phyloP scores from a whole-genome alignment of 148 eudicot genomes.

The Suaeda aralocaspica region DNA sequence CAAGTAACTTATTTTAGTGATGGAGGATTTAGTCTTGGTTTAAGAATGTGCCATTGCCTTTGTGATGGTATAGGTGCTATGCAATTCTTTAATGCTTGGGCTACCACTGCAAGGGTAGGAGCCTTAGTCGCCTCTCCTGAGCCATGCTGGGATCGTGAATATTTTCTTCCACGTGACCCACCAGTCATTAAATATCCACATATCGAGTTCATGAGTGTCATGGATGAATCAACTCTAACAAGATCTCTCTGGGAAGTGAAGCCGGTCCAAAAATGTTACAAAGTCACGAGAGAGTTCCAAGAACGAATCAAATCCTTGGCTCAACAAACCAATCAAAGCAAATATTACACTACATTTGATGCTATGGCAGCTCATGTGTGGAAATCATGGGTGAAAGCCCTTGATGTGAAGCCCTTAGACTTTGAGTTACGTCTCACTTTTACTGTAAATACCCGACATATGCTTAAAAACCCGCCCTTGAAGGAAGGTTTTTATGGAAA shows the following conservation, averaged over 20 bases:
- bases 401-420: conserved; percentile 62
- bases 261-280: conserved; percentile 69
- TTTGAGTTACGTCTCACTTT: conserved; percentile 71
- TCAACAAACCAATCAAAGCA: conserved; percentile 15
- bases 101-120: conserved; percentile 69
- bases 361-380: conserved; percentile 95
- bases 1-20: conserved; percentile 69
- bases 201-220: conserved; percentile 60
- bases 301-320: conserved; percentile 50
- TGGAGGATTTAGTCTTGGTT: conserved; percentile 88
- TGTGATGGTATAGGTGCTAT: conserved; percentile 94
- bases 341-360: conserved; percentile 57
- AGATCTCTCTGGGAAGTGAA: conserved; percentile 54
- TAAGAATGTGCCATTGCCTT: conserved; percentile 86
- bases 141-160: conserved; percentile 84
- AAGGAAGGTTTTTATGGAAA: conserved; percentile 89
- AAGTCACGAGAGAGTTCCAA: conserved; percentile 49
- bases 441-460: conserved; percentile 68
- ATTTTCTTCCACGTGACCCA: conserved; percentile 65
- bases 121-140: conserved; percentile 40
- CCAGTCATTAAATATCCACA: conserved; percentile 60
- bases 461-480: conserved; percentile 47
- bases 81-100: conserved; percentile 93
- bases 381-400: conserved; percentile 90
- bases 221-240: conserved; percentile 53